Conservation (phyloP, 2,329 filamentous ascomycete species). For the Ilyonectria mors-panacis region DNA sequence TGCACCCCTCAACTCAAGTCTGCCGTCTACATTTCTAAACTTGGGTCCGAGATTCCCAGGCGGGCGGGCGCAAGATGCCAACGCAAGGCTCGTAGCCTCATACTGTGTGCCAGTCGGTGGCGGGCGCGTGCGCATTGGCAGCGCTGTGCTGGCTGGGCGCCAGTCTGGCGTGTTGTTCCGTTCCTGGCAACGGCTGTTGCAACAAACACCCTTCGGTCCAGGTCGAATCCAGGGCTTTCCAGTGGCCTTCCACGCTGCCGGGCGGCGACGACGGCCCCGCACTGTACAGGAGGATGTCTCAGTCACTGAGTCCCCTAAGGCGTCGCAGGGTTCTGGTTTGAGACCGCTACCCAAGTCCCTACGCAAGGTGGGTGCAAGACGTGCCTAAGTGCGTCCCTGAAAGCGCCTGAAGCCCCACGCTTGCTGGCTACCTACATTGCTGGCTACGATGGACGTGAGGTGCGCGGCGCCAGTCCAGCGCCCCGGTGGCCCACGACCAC, state of each 20-base stretch:
- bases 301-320: constrained; percentile 6
- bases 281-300: constrained; percentile 24
- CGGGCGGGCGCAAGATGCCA: constrained; percentile 1
- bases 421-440: constrained; percentile 2
- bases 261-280: constrained; percentile 20
- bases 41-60: background rate
- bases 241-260: constrained; percentile 6
- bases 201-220: constrained; percentile 22
- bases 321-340: constrained; percentile 21
- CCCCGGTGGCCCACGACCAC: constrained; percentile 16
- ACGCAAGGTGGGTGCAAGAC: constrained; percentile 10
- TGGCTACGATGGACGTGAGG: constrained; percentile 13
- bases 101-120: constrained; percentile 20
- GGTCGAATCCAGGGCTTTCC: constrained; percentile 6
- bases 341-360: constrained; percentile 11
- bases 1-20: constrained; percentile 26
- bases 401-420: constrained; percentile 22
- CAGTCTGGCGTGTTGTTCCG: constrained; percentile 10
- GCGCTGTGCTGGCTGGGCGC: background rate
- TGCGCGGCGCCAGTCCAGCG: constrained; percentile 19
- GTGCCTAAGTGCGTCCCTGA: constrained; percentile 16
- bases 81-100: background rate
- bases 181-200: constrained; percentile 30
- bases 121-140: constrained; percentile 20
- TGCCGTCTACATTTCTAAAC: constrained; percentile 1